Evolutionary conservation across 2,329 filamentous ascomycete species (phyloP), one percentile per base, ranked within the genome.

Genomic region (Leptosphaerulina australis): DNA sequence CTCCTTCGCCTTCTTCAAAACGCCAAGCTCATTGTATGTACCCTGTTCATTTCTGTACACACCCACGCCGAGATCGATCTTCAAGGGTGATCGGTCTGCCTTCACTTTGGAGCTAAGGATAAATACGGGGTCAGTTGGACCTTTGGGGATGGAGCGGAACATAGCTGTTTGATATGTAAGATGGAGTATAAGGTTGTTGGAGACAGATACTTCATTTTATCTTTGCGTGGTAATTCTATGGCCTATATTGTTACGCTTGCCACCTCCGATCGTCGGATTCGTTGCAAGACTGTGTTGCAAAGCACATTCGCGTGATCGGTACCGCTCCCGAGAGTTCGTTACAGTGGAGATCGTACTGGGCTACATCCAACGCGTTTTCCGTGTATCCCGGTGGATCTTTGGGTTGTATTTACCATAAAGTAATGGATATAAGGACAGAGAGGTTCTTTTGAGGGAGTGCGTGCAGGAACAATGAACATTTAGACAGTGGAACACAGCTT

Each of bases 61-160:
- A 0, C 71, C 72, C 10, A 73, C 70, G 9, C 71, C 72, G 4
- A 75, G 55, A 38, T 75, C 72, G 7, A 74, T 66, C 44, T 74
- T 74, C 11, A 61, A 44, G 0, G 64, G 58, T 11, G 51, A 58
- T 1, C 36, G 45, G 28, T 74, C 72, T 17, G 49, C 58, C 24
- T 71, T 66, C 5, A 66, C 64, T n/a, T 54, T 53, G 7, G 58
- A 59, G 44, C 71, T 73, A n/a, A 74, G 59, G 10, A 55, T 50
- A 43, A 60, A 72, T 58, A 74, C 72, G 9, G 64, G 62, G 39
- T 75, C 72, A 10, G 53, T 50, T 10, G 64, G 61, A 31, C 67
- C 69, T 20, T 55, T 44, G 1, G 55, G 52, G 6, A 71, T 52
- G 18, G 61, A 56, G 36, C 63, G 60, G 36, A 68, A 65, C 55